Evolutionary conservation across 2,329 filamentous ascomycete species (phyloP), one percentile per base, ranked within the genome.

Genomic region (Beauveria sp.): DNA sequence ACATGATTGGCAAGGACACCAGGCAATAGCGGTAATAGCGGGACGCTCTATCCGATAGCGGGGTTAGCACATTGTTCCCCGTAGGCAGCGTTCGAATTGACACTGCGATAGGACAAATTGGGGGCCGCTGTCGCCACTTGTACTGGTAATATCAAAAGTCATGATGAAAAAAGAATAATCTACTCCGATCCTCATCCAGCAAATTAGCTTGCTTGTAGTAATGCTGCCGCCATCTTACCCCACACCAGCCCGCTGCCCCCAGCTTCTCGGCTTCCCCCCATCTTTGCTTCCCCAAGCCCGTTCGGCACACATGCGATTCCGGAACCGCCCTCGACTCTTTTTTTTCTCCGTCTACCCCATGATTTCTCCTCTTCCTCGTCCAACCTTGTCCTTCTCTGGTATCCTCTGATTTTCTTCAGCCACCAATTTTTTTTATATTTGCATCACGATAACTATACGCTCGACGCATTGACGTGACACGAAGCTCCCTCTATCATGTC

Each of bases 401-500:
- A 38, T 38, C 34, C 12, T 14, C 34, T 38, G 34, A 38, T 38
- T 16, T 14, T 1, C 34, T 38, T 38, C 34, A 38, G 5, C 34
- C 34, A 38, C 34, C 5, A 14, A 20, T 42, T 4, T 28, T 16
- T 22, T 40, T 40, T 34, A 5, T 4, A 49, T 38, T 20, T 8
- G 6, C 55, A 18, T 10, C 22, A 10, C 49, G n/a, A 50, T 31
- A 50, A 12, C 22, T 10, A 18, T 38, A 22, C 40, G 14, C 31
- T 22, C 28, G 18, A 14, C 4, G 14, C 20, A 28, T 28, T 14
- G 46, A 59, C 46, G 24, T 31, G 8, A 14, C 16, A 22, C 34
- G 6, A 16, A 42, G 46, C 56, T 40, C 24, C 62, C 24, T 10
- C 10, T 62, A 73, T 65, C 62, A 78, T 80, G 76, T 72, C 73